Evolutionary conservation across 768 basidiomycete genomes (phyloP).

Genomic region (Podaxis sp.): DNA sequence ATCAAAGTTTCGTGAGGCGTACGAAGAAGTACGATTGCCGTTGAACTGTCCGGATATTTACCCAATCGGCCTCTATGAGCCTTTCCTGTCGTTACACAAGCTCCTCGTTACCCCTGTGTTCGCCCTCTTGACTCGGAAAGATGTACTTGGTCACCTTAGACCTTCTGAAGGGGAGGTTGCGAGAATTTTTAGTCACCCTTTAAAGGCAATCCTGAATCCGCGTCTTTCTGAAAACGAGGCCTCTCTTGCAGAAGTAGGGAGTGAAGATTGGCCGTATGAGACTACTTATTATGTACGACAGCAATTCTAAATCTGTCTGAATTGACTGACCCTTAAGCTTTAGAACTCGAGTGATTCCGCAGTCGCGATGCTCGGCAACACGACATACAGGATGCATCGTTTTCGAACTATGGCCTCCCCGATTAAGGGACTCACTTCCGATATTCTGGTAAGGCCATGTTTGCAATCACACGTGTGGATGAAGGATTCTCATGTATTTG

Average conservation of each 20-base stretch:
- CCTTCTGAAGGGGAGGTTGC: conserved; percentile 72
- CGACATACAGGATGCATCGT: conserved; percentile 78
- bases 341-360: conserved; percentile 54
- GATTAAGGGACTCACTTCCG: conserved; percentile 81
- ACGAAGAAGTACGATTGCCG: conserved; percentile 81
- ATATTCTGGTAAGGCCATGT: conserved; percentile 64
- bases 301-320: not conserved
- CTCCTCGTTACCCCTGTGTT: conserved; percentile 81
- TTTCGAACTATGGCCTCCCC: conserved; percentile 78
- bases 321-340: not conserved
- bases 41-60: conserved; percentile 55
- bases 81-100: conserved; percentile 65
- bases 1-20: conserved; percentile 74
- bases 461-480: not conserved
- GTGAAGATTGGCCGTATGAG: conserved; percentile 81
- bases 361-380: conserved; percentile 46
- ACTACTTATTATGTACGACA: conserved; percentile 65
- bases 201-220: conserved; percentile 72
- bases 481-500: not conserved
- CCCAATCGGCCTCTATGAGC: conserved; percentile 59
- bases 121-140: conserved; percentile 58
- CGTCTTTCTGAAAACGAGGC: conserved; percentile 37
- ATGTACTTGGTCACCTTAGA: conserved; percentile 49
- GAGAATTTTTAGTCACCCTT: conserved; percentile 76
- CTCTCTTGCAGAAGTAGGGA: conserved; percentile 55